These are phyloP conservation scores for Fagus crenata DNA, from an alignment of 306 rosid genomes.

Conservation along the genomic window DNA sequence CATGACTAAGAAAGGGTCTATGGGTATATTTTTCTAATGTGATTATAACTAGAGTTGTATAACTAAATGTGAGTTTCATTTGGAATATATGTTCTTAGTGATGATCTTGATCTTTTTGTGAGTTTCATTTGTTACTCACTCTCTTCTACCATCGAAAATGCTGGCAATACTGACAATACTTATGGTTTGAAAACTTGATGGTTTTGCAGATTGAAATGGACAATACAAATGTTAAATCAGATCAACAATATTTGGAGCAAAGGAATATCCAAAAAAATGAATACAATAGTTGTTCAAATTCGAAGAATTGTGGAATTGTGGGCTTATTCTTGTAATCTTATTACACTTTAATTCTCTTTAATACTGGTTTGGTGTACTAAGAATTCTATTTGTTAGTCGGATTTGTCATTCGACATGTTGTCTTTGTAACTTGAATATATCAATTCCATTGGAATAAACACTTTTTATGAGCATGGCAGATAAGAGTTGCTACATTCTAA, in stretches of 20 bases:
- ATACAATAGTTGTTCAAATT: constrained; percentile 26
- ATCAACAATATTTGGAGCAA: constrained; percentile 83
- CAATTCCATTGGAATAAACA: constrained; percentile 27
- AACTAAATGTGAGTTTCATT: background rate
- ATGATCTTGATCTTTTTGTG: background rate
- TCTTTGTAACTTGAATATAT: constrained; percentile 23
- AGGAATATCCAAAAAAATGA: constrained; percentile 71
- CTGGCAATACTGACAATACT: background rate
- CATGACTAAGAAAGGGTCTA: background rate
- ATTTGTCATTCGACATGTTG: constrained; percentile 11
- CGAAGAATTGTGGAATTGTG: background rate
- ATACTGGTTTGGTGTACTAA: no score
- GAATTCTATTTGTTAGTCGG: constrained; percentile 5
- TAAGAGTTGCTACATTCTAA: constrained; percentile 6
- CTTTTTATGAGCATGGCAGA: constrained; percentile 3
- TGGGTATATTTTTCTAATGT: background rate
- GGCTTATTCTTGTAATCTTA: background rate
- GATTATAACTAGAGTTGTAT: background rate
- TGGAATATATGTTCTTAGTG: background rate
- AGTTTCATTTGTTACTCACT: no score
- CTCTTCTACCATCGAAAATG: no score
- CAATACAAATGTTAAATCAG: constrained; percentile 85
- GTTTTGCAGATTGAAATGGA: constrained; percentile 87
- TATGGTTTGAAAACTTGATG: constrained; percentile 3
- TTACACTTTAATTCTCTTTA: no score